These are phyloP conservation scores for Chytriomyces confervae DNA, from an alignment of 192 early-diverging fungal genomes.

Conservation along the genomic window DNA sequence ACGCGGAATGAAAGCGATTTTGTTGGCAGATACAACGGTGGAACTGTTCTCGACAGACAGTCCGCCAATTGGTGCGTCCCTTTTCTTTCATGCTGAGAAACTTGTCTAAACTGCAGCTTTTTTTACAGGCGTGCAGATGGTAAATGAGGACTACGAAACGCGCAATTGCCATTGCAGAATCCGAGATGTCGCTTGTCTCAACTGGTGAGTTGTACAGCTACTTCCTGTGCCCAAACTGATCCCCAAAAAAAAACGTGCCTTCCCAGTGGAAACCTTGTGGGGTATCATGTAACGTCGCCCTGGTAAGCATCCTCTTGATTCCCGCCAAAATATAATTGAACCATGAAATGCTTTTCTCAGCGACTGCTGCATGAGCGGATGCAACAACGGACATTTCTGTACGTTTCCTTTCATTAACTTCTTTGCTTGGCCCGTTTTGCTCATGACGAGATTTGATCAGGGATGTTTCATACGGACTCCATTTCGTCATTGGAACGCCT, in stretches of 20 bases:
- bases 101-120: background rate
- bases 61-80: constrained; percentile 47
- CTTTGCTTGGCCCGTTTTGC: too few relatives aligned
- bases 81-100: constrained; percentile 16
- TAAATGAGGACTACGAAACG: constrained; percentile 76
- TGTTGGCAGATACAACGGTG: constrained; percentile 69
- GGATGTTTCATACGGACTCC: constrained; percentile 90
- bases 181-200: constrained; percentile 74
- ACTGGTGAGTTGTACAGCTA: constrained; percentile 47
- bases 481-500: constrained; percentile 68
- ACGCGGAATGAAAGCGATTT: constrained; percentile 78
- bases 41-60: constrained; percentile 77
- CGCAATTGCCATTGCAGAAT: constrained; percentile 75
- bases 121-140: constrained; percentile 55
- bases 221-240: background rate
- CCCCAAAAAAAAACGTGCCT: background rate
- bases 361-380: constrained; percentile 45
- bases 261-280: constrained; percentile 64
- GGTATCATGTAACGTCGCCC: constrained; percentile 79
- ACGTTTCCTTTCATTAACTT: constrained; percentile 61
- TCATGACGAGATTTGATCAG: too few relatives aligned
- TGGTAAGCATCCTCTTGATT: constrained; percentile 80
- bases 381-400: constrained; percentile 92
- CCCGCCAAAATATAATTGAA: background rate
- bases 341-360: too few relatives aligned